Evolutionary conservation across 331 rosid genomes (phyloP).

Genomic region (Acacia pycnantha): DNA sequence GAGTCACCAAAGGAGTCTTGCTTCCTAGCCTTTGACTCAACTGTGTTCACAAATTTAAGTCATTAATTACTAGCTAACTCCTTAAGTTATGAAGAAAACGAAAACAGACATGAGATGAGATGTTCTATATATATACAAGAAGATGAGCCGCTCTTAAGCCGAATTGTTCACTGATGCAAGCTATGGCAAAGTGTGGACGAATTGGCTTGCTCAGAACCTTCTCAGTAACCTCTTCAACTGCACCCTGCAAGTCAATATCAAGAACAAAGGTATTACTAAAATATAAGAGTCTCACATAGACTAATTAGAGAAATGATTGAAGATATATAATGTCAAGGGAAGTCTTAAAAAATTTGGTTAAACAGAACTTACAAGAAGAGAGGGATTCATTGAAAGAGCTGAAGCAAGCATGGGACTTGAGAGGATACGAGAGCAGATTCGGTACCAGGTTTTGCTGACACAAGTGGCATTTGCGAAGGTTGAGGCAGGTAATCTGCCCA

Average conservation of each 20-base stretch:
- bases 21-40: slow-evolving; percentile 7
- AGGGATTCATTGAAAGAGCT: slow-evolving; percentile 55
- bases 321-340: no score
- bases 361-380: slow-evolving; percentile 29
- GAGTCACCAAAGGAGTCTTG: slow-evolving; percentile 27
- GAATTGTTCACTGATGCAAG: slow-evolving; percentile 23
- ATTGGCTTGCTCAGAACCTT: slow-evolving; percentile 25
- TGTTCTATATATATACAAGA: not conserved
- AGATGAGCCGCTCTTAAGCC: slow-evolving; percentile 7
- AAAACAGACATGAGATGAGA: not conserved
- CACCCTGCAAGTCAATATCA: not conserved
- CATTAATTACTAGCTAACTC: not conserved
- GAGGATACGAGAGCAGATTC: slow-evolving; percentile 40
- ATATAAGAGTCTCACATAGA: no score
- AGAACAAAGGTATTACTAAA: not conserved
- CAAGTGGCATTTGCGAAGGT: slow-evolving; percentile 53
- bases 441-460: slow-evolving; percentile 55
- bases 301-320: no score
- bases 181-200: slow-evolving; percentile 33
- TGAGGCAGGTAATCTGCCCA: slow-evolving; percentile 47
- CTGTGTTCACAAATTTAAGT: not conserved
- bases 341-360: no score
- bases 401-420: slow-evolving; percentile 56
- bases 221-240: slow-evolving; percentile 23
- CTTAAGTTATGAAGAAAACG: not conserved